Percentiles rank a stretch among this genome's conserved stretches.
These are phyloP conservation scores for Phytopythium chamaehyphon DNA, from an alignment of 352 stramenopile species.

Conservation along the genomic window DNA sequence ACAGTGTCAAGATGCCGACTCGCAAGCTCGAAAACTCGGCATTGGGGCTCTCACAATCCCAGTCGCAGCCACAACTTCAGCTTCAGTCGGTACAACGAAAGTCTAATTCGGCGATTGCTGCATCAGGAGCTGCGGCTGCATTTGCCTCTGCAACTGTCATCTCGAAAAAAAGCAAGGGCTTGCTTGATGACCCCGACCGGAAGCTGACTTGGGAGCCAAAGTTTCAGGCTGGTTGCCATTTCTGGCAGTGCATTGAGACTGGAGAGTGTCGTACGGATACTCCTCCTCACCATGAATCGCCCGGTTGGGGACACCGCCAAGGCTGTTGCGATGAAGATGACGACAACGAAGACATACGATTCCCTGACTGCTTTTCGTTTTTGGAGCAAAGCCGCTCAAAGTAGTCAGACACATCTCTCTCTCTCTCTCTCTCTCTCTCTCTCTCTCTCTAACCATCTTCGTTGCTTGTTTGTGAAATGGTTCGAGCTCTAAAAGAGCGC, in stretches of 20 bases:
- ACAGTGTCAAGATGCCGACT: constrained; percentile 32
- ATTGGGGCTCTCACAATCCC: not conserved
- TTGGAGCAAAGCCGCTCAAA: constrained; percentile 25
- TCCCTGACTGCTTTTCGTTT: constrained; percentile 71
- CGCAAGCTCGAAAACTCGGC: constrained; percentile 32
- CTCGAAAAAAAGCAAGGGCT: constrained; percentile 40
- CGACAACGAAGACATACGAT: constrained; percentile 33
- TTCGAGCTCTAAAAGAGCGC: too few relatives aligned
- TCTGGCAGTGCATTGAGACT: constrained; percentile 72
- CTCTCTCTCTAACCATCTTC: not conserved
- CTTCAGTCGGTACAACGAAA: constrained; percentile 8
- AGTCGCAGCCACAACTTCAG: constrained; percentile 1
- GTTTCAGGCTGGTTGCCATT: constrained; percentile 72
- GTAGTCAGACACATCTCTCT: too few relatives aligned
- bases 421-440: too few relatives aligned
- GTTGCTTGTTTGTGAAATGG: not conserved
- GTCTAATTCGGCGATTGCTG: constrained; percentile 11
- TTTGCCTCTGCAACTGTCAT: constrained; percentile 12
- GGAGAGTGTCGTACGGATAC: constrained; percentile 39
- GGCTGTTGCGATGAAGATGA: constrained; percentile 9
- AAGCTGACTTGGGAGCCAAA: constrained; percentile 42
- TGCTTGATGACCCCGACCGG: constrained; percentile 22
- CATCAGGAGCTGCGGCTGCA: constrained; percentile 7
- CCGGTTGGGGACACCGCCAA: not conserved
- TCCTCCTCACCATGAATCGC: constrained; percentile 10